Base-by-base conservation (phyloP, 2,329 filamentous ascomycete species). In the Ophiostoma australiae region DNA sequence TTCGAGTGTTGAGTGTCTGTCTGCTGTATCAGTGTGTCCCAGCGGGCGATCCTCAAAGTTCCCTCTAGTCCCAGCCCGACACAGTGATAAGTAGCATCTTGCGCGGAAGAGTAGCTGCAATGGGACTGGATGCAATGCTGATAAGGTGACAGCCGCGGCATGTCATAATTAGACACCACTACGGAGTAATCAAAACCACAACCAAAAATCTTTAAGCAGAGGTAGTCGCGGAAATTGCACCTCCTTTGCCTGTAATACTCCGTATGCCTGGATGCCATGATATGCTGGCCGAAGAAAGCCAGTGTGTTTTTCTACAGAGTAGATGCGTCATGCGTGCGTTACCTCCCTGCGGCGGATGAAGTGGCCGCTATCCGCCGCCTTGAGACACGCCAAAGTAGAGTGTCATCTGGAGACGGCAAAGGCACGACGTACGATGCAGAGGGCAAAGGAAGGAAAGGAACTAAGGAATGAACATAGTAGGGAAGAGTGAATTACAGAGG, bases 91-190 rank as follows among this genome's bases (percentile, higher is more conserved):
- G 44, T 48, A n/a, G 44, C 44, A 48, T 23, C 8, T 27, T 58
- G 23, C 8, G 52, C 52, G 52, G n/a, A 58, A 58, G n/a, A 58
- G 52, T 58, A 58, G 23, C 52, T 58, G 23, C 4, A 58, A 58
- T 58, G 23, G 52, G 52, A 58, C 52, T 58, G 52, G n/a, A 58
- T 58, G 52, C 52, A 27, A 58, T 58, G 52, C 52, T 58, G 23
- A 58, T n/a, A 58, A 27, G 52, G 52, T 58, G 52, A 58, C 52
- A 58, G 52, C 52, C 52, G 52, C 52, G 52, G 52, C 23, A 58
- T 58, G 8, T 27, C 52, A 31, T 10, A 11, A 11, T 7, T 48
- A 48, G 20, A 5, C 7, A 20, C 41, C 37, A 48, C 41, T 20
- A 48, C 44, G 17, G 20, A n/a, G 44, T 11, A 41, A 41, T 41